Base-by-base conservation (phyloP, 495 filamentous ascomycete species). In the Penicilliopsis zonata region DNA sequence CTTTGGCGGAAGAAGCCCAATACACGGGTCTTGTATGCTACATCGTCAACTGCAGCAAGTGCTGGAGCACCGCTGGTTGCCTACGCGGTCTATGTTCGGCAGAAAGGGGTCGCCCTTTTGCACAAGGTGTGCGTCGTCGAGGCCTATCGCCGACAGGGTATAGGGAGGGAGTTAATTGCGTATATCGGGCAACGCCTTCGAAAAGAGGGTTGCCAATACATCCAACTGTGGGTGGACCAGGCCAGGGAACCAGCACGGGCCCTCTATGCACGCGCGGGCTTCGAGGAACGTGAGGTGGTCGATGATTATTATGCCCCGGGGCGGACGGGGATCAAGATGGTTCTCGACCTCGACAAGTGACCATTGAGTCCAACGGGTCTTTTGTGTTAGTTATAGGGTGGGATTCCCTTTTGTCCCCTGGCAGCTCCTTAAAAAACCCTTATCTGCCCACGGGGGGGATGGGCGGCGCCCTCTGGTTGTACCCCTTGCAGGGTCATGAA, bases 191-290 rank as follows among this genome's bases (percentile, higher is more conserved):
- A 52, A 32, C 57, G 60, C 31, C 48, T 76, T 15, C 53, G 48
- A 41, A 65, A 57, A 43, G 65, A 70, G 43, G 67, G 69, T 30
- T 71, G 72, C 47, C 53, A 57, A 29, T 61, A 50, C 25, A 62
- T 78, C 23, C 64, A 76, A 31, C 49, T 76, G 30, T 78, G 72
- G 74, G 74, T 76, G 16, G 74, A 78, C 42, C 59, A 65, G 52
- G 56, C 41, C 25, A 65, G 69, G 40, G 46, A 53, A 16, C 49
- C 63, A 34, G 69, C 73, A 4, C 52, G 65, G 30, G 47, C 46
- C 27, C 34, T 78, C 33, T 78, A 77, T 53, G 18, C 35, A 8
- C 48, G 52, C 5, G 54, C 44, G 46, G 70, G 63, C 31, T 78
- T 76, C 43, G 43, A 64, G 37, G 61, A 72, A 49, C 54, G 49